Percentiles rank a stretch among this genome's conserved stretches.
phyloP scores from a whole-genome alignment of 371 early-diverging fungal species.

The Syncephalastrum sp. region DNA sequence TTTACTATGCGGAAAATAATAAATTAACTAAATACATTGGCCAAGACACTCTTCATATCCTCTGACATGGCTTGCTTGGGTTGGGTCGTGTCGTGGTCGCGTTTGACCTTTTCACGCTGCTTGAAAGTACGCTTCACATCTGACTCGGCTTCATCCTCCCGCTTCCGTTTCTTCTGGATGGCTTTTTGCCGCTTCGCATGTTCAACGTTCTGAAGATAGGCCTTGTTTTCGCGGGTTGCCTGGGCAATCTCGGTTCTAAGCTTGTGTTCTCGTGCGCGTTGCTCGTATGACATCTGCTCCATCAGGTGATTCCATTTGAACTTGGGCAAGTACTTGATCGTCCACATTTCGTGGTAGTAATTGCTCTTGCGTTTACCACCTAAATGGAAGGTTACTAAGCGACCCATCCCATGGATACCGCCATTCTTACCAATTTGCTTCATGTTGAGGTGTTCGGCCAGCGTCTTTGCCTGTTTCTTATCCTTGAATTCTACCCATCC shows the following conservation, averaged over 20 bases:
- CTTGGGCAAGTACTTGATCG: conserved; percentile 90
- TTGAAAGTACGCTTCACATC: conserved; percentile 59
- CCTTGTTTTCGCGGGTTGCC: conserved; percentile 83
- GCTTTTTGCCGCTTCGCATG: conserved; percentile 80
- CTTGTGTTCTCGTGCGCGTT: conserved; percentile 79
- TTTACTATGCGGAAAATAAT: background rate
- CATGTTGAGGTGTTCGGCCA: conserved; percentile 79
- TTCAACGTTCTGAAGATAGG: conserved; percentile 83
- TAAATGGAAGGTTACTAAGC: conserved; percentile 4
- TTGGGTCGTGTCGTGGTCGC: conserved; percentile 30
- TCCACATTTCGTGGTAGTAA: conserved; percentile 95
- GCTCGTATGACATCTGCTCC: conserved; percentile 88
- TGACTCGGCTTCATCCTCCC: conserved; percentile 14
- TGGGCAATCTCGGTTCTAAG: conserved; percentile 85
- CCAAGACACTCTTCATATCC: conserved; percentile 34
- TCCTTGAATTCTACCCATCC: conserved; percentile 97
- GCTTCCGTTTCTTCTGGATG: conserved; percentile 63
- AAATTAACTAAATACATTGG: conserved; percentile 34
- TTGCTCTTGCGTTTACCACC: conserved; percentile 80
- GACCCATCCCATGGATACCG: background rate
- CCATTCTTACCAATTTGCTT: conserved; percentile 62
- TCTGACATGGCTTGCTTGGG: conserved; percentile 22
- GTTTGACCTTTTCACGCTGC: conserved; percentile 51
- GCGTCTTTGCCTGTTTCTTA: conserved; percentile 81
- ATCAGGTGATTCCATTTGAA: conserved; percentile 97